These are phyloP conservation scores for Poa annua DNA, from an alignment of 176 grass and related monocot genomes.

Conservation along the genomic window DNA sequence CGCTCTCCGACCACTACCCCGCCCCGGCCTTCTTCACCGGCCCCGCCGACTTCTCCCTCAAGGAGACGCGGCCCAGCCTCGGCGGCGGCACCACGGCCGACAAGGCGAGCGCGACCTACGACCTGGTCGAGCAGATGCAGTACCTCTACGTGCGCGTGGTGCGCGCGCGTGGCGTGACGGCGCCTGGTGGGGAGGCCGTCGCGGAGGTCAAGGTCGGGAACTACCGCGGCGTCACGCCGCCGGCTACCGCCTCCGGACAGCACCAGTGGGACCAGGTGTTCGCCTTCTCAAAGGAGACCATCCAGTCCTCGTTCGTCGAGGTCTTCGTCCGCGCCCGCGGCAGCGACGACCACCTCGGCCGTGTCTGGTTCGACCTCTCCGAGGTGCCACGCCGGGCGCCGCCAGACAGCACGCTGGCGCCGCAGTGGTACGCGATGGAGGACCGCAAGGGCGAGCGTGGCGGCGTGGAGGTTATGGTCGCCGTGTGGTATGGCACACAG, in stretches of 20 bases:
- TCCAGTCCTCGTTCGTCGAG: slow-evolving; percentile 81
- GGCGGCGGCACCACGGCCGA: slow-evolving; percentile 56
- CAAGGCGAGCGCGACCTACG: slow-evolving; percentile 81
- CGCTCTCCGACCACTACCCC: slow-evolving; percentile 67
- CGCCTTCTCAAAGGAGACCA: slow-evolving; percentile 87
- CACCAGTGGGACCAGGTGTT: slow-evolving; percentile 86
- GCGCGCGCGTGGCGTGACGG: slow-evolving; percentile 60
- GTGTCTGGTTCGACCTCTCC: slow-evolving; percentile 79
- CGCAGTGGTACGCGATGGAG: slow-evolving; percentile 90
- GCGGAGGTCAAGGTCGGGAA: slow-evolving; percentile 94
- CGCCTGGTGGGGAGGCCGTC: slow-evolving; percentile 50
- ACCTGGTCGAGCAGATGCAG: slow-evolving; percentile 91
- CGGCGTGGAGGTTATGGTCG: slow-evolving; percentile 70
- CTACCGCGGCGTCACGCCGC: slow-evolving; percentile 79
- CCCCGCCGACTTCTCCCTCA: slow-evolving; percentile 65
- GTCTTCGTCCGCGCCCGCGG: slow-evolving; percentile 69
- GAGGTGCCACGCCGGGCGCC: slow-evolving; percentile 83
- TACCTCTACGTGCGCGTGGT: slow-evolving; percentile 93
- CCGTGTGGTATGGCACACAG: slow-evolving; percentile 88
- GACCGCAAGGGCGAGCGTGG: slow-evolving; percentile 71
- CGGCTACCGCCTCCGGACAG: slow-evolving; percentile 22
- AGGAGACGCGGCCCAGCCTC: slow-evolving; percentile 78
- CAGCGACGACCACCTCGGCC: slow-evolving; percentile 75
- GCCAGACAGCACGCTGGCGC: slow-evolving; percentile 86
- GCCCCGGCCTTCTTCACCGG: slow-evolving; percentile 41